Conservation (phyloP, 1,284 basidiomycete species). For the Chalciporus sp. region DNA sequence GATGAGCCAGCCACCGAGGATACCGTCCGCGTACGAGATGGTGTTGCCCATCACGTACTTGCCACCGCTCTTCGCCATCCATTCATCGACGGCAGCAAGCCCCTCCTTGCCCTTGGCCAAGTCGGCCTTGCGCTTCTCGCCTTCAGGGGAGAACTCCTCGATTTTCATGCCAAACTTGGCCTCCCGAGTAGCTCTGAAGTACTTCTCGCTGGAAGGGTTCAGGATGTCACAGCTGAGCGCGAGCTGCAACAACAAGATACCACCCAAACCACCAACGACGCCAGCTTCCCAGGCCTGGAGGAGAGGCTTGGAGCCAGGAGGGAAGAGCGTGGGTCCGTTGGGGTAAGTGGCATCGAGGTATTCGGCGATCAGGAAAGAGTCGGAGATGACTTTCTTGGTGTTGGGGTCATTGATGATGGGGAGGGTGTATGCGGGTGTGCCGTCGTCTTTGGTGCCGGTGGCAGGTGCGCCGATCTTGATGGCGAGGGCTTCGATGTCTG, state of each 20-base stretch:
- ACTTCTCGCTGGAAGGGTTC: slow-evolving; percentile 33
- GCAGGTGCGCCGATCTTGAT: slow-evolving; percentile 35
- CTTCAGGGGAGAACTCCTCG: slow-evolving; percentile 37
- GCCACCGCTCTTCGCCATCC: slow-evolving; percentile 30
- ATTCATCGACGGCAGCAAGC: slow-evolving; percentile 25
- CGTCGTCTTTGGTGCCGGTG: slow-evolving; percentile 27
- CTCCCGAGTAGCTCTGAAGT: slow-evolving; percentile 37
- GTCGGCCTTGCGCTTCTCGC: slow-evolving; percentile 25
- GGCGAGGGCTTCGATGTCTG: slow-evolving; percentile 38
- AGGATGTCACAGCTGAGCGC: slow-evolving; percentile 17
- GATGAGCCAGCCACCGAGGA: slow-evolving; percentile 32
- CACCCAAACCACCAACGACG: slow-evolving; percentile 10
- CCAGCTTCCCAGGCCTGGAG: slow-evolving; percentile 27
- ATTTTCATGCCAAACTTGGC: slow-evolving; percentile 31
- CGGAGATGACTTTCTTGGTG: slow-evolving; percentile 30
- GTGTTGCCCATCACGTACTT: slow-evolving; percentile 39
- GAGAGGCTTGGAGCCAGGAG: slow-evolving; percentile 25
- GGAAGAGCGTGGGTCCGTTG: slow-evolving; percentile 27
- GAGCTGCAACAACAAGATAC: slow-evolving; percentile 21
- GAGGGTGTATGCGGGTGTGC: slow-evolving; percentile 38
- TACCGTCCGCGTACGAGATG: slow-evolving; percentile 38
- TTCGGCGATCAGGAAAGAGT: slow-evolving; percentile 41
- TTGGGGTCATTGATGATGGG: slow-evolving; percentile 40
- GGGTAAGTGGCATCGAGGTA: slow-evolving; percentile 42
- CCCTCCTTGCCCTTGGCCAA: slow-evolving; percentile 29